A percentile compares a stretch with the other conserved stretches of the same genome.
These are phyloP conservation scores for Prototheca wickerhamii DNA, from an alignment of 163 green algal species.

Conservation along the genomic window DNA sequence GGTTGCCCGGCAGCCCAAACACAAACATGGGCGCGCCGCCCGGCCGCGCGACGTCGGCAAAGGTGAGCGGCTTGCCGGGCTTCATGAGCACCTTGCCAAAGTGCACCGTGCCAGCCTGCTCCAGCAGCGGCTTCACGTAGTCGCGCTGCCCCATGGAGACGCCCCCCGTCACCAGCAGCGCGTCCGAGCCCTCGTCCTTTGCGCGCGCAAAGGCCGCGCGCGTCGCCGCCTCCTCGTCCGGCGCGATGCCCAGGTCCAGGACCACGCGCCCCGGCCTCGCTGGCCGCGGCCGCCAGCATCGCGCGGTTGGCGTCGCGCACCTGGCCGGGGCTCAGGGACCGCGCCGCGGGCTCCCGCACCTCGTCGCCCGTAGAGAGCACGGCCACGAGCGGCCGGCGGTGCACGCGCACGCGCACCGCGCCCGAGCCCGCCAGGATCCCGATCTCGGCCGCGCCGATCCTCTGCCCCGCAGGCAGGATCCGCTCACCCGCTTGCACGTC, in stretches of 20 bases:
- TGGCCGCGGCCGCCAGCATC: slow-evolving; percentile 77
- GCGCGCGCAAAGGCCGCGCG: slow-evolving; percentile 32
- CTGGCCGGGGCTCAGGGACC: slow-evolving; percentile 50
- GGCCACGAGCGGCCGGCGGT: slow-evolving; percentile 40
- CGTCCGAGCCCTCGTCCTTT: slow-evolving; percentile 28
- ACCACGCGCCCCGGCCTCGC: slow-evolving; percentile 31
- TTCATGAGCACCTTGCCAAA: slow-evolving; percentile 93
- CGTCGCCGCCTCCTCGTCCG: slow-evolving; percentile 26
- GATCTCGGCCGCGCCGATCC: slow-evolving; percentile 58
- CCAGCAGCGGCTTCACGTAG: slow-evolving; percentile 89
- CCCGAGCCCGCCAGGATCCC: slow-evolving; percentile 87
- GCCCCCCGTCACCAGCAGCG: slow-evolving; percentile 58
- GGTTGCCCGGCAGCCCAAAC: slow-evolving; percentile 92
- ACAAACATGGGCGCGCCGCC: slow-evolving; percentile 45
- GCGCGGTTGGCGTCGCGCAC: slow-evolving; percentile 88
- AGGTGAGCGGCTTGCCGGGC: slow-evolving; percentile 95
- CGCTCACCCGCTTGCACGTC: slow-evolving; percentile 64
- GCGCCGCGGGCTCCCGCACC: slow-evolving; percentile 66
- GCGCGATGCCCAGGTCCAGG: slow-evolving; percentile 63
- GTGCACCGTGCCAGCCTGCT: slow-evolving; percentile 71
- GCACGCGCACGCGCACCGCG: slow-evolving; percentile 38
- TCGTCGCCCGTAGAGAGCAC: slow-evolving; percentile 90
- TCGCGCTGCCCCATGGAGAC: slow-evolving; percentile 96
- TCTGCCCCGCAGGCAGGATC: slow-evolving; percentile 58
- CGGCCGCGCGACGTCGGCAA: slow-evolving; percentile 66